These are phyloP conservation scores for Starmerella roubikii DNA, from an alignment of 805 yeast genomes.

Conservation along the genomic window DNA sequence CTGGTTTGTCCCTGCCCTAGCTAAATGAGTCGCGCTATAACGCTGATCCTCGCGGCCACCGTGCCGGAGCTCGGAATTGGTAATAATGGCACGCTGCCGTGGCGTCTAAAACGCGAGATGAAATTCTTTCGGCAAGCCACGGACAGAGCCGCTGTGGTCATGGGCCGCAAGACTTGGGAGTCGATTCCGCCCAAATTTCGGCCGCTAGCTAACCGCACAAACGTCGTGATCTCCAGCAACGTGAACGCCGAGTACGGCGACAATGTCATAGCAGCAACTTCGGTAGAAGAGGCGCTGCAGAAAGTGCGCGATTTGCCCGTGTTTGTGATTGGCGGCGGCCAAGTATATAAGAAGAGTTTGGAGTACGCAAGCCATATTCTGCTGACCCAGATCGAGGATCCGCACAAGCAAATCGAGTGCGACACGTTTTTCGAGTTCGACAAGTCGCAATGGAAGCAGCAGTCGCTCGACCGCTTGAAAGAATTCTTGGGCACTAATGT, in stretches of 20 bases:
- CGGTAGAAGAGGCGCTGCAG: conserved; percentile 34
- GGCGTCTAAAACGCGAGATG: conserved; percentile 78
- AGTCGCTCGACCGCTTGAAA: conserved; percentile 27
- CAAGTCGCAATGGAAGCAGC: conserved; percentile 23
- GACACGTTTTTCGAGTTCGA: conserved; percentile 50
- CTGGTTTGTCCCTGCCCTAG: no score
- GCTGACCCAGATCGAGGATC: conserved; percentile 50
- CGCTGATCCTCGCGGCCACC: conserved; percentile 76
- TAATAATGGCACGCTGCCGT: conserved; percentile 64
- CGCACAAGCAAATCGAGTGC: conserved; percentile 33
- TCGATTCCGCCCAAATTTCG: conserved; percentile 75
- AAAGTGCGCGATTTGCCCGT: conserved; percentile 29
- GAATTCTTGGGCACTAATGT: conserved; percentile 28
- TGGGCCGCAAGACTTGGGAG: conserved; percentile 96
- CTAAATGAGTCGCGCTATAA: conserved; percentile 22
- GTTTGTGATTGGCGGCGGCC: conserved; percentile 87
- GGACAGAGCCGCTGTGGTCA: conserved; percentile 43
- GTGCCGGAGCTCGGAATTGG: conserved; percentile 79
- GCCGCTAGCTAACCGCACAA: conserved; percentile 64
- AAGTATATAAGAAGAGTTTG: conserved; percentile 53
- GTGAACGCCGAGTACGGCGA: conserved; percentile 15
- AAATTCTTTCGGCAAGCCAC: conserved; percentile 72
- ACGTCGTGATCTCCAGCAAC: conserved; percentile 57
- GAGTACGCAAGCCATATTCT: conserved; percentile 41
- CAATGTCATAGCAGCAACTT: conserved; percentile 28